phyloP scores from a whole-genome alignment of 768 basidiomycete species.

The Neoboletus brunneissimus region DNA sequence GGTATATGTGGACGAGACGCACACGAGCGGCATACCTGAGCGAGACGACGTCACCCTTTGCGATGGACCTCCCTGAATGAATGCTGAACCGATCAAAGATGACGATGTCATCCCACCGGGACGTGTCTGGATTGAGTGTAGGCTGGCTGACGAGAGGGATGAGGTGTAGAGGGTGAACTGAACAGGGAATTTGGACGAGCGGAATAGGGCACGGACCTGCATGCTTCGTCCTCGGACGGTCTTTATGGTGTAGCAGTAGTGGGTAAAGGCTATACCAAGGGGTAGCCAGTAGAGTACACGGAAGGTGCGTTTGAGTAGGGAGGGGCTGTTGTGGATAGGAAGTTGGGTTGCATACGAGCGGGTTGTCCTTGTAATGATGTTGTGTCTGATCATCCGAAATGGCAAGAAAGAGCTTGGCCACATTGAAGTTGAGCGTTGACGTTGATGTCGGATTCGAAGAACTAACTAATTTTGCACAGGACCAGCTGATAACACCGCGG shows the following conservation, averaged over 20 bases:
- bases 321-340: background rate
- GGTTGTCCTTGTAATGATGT: background rate
- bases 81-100: slow-evolving; percentile 57
- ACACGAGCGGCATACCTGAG: slow-evolving; percentile 41
- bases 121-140: slow-evolving; percentile 71
- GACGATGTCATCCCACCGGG: slow-evolving; percentile 56
- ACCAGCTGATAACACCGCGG: background rate
- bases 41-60: slow-evolving; percentile 64
- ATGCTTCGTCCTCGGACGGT: slow-evolving; percentile 63
- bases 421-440: no score
- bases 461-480: background rate
- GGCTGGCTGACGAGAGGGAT: slow-evolving; percentile 47
- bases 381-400: background rate
- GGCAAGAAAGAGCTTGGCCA: background rate
- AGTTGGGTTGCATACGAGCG: background rate
- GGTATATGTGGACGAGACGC: background rate
- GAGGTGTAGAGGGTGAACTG: background rate
- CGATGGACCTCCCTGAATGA: slow-evolving; percentile 34
- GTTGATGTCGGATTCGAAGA: no score
- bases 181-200: slow-evolving; percentile 3
- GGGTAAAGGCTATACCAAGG: slow-evolving; percentile 43
- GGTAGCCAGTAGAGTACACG: slow-evolving; percentile 59
- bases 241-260: slow-evolving; percentile 53
- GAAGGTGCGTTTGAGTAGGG: background rate
- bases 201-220: slow-evolving; percentile 48